A percentile compares a stretch with the other conserved stretches of the same genome.
Evolutionary conservation across 2,329 filamentous ascomycete genomes (phyloP).

Genomic region (Xylariomycetidae sp.): DNA sequence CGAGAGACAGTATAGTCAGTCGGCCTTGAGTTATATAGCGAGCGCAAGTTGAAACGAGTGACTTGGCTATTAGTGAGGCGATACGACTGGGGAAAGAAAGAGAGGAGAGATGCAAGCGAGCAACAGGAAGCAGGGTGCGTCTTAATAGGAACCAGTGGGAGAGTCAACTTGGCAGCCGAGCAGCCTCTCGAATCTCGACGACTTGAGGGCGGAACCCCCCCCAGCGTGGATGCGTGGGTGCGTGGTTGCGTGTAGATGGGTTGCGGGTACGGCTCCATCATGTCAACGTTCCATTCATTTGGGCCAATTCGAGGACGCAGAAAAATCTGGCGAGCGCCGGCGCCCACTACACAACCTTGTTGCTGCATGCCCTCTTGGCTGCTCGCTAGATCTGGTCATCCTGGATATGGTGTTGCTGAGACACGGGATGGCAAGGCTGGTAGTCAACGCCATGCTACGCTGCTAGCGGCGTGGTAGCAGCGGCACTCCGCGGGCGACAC

Average conservation of each 20-base stretch:
- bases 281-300: neutral
- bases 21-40: constrained; percentile 5
- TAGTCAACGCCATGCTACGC: no score
- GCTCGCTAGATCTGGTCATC: no score
- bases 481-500: no score
- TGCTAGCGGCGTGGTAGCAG: no score
- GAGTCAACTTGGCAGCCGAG: constrained; percentile 2
- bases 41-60: constrained; percentile 16
- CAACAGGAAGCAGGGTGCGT: no score
- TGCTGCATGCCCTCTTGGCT: no score
- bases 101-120: constrained; percentile 4
- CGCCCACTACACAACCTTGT: no score
- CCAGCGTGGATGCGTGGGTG: constrained; percentile 8
- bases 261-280: neutral
- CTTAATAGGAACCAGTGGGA: neutral
- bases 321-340: no score
- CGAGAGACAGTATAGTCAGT: constrained; percentile 8
- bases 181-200: constrained; percentile 1
- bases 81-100: constrained; percentile 7
- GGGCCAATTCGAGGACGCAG: no score
- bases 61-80: constrained; percentile 10
- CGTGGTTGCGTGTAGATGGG: constrained; percentile 6
- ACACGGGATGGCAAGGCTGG: no score
- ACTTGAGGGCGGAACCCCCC: neutral
- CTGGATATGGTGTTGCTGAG: no score